Percentiles rank a stretch among this genome's conserved stretches.
These are phyloP conservation scores for Rhodocollybia butyracea DNA, from an alignment of 768 basidiomycete species.

Conservation along the genomic window DNA sequence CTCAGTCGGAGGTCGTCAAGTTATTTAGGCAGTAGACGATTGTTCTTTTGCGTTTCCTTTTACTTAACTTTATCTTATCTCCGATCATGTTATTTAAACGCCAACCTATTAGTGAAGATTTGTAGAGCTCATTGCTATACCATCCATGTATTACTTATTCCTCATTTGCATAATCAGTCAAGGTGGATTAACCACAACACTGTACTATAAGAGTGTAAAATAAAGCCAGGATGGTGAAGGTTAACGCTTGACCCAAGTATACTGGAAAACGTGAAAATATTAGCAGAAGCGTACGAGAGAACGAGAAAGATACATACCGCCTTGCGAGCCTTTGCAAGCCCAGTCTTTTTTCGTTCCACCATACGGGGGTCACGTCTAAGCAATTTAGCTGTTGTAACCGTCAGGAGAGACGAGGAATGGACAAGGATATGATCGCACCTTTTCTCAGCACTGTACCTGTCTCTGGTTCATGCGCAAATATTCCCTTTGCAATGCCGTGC, in stretches of 20 bases:
- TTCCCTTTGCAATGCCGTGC: constrained; percentile 71
- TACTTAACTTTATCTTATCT: constrained; percentile 2
- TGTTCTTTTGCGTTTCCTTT: neutral
- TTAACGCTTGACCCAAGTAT: constrained; percentile 96
- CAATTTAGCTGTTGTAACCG: constrained; percentile 61
- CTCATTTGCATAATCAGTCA: constrained; percentile 14
- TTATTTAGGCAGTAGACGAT: constrained; percentile 47
- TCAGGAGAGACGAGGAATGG: constrained; percentile 8
- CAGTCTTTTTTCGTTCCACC: constrained; percentile 98
- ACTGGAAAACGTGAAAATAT: constrained; percentile 42
- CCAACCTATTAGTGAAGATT: neutral
- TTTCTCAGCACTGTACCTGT: constrained; percentile 63
- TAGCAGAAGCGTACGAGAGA: neutral
- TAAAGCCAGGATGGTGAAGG: neutral
- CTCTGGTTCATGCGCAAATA: constrained; percentile 68
- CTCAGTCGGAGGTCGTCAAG: constrained; percentile 70
- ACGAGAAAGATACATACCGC: constrained; percentile 50
- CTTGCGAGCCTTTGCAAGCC: constrained; percentile 88
- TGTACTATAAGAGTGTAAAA: neutral
- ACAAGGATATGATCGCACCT: constrained; percentile 46
- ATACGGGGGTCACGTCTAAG: constrained; percentile 91
- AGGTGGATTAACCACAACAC: constrained; percentile 8
- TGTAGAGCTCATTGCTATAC: constrained; percentile 4
- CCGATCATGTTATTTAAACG: neutral
- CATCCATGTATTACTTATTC: constrained; percentile 12